Evolutionary conservation across 352 stramenopile species (phyloP).

Genomic region (Halophytophthora batemanensis): DNA sequence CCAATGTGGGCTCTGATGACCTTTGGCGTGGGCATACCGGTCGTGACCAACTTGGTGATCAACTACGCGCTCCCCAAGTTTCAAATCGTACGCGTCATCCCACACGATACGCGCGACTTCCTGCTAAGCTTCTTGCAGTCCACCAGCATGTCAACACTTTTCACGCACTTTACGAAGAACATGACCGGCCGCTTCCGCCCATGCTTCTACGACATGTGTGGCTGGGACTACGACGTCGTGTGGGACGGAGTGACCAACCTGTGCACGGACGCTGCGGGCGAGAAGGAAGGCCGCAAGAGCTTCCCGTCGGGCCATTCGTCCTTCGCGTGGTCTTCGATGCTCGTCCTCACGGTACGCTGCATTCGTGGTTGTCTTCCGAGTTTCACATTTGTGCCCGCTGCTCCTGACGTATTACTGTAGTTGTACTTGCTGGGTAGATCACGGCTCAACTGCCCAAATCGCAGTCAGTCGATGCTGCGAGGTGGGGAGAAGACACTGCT

Average conservation of each 20-base stretch:
- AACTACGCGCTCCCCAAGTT: constrained; percentile 61
- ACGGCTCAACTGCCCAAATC: constrained; percentile 58
- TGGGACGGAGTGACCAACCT: constrained; percentile 81
- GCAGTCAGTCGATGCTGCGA: constrained; percentile 43
- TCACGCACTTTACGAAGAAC: constrained; percentile 81
- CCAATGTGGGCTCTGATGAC: constrained; percentile 43
- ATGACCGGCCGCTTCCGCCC: constrained; percentile 75
- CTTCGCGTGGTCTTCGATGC: constrained; percentile 69
- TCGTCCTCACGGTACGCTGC: constrained; percentile 65
- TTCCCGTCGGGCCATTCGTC: constrained; percentile 81
- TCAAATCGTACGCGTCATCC: constrained; percentile 47
- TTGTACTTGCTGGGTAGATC: constrained; percentile 74
- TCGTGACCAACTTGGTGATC: constrained; percentile 48
- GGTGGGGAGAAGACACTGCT: constrained; percentile 59
- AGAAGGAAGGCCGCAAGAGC: constrained; percentile 75
- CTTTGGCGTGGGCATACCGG: constrained; percentile 31
- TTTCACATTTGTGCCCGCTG: constrained; percentile 1
- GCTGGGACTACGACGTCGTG: constrained; percentile 58
- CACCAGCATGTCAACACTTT: constrained; percentile 36
- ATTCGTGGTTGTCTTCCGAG: too few species aligned
- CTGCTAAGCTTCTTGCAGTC: constrained; percentile 64
- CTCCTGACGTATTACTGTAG: constrained; percentile 10
- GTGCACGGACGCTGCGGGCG: constrained; percentile 48
- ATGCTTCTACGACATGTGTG: constrained; percentile 83
- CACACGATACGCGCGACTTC: constrained; percentile 76